Evolutionary conservation across 2,329 filamentous ascomycete genomes (phyloP).

Genomic region (Myriangium duriaei): DNA sequence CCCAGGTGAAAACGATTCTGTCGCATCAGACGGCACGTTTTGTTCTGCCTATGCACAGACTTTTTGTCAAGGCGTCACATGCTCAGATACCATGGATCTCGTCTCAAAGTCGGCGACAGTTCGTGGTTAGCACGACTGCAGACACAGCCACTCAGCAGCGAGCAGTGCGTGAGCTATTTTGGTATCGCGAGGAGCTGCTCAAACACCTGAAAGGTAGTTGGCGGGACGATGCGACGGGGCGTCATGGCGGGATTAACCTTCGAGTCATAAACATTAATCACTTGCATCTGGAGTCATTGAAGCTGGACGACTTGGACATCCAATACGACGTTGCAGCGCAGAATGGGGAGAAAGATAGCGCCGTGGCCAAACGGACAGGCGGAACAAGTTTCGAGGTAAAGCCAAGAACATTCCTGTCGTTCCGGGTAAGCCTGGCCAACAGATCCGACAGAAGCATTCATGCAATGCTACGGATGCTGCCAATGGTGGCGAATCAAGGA

Average conservation of each 20-base stretch:
- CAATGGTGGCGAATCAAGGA: constrained; percentile 56
- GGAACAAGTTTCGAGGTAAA: constrained; percentile 35
- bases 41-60: constrained; percentile 60
- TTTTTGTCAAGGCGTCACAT: constrained; percentile 66
- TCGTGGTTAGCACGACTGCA: constrained; percentile 72
- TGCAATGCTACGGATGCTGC: constrained; percentile 63
- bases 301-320: constrained; percentile 51
- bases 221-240: constrained; percentile 46
- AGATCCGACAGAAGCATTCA: constrained; percentile 54
- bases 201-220: constrained; percentile 59
- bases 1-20: constrained; percentile 27
- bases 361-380: constrained; percentile 28
- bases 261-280: constrained; percentile 60
- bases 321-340: constrained; percentile 11
- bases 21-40: constrained; percentile 57
- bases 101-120: constrained; percentile 74
- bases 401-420: constrained; percentile 53
- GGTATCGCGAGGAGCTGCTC: constrained; percentile 76
- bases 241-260: constrained; percentile 60
- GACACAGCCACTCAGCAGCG: constrained; percentile 70
- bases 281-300: constrained; percentile 73
- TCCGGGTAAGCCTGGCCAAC: constrained; percentile 64
- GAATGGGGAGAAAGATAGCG: constrained; percentile 12
- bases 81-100: constrained; percentile 69
- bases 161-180: constrained; percentile 70